phyloP scores from a whole-genome alignment of 2,329 filamentous ascomycete species.

The Stagonosporopsis cucurbitacearum region DNA sequence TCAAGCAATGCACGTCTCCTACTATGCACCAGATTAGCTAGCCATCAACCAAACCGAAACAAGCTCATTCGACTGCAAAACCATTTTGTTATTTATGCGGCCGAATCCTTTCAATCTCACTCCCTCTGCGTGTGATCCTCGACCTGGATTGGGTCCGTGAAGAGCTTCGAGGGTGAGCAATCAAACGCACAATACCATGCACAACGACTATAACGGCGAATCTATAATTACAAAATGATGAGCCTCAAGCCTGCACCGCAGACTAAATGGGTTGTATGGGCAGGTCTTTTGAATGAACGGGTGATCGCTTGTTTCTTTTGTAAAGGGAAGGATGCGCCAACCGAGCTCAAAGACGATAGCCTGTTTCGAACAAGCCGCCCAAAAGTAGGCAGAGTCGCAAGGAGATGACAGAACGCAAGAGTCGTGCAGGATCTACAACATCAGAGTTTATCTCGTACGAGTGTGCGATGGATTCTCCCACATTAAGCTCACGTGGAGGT shows the following conservation, averaged over 20 bases:
- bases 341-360: not conserved
- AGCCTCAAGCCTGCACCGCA: not conserved
- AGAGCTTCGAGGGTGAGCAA: not conserved
- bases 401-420: not conserved
- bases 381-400: not conserved
- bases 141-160: not conserved
- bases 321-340: not conserved
- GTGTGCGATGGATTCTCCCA: not conserved
- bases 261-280: not conserved
- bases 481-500: not conserved
- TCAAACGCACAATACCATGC: not conserved
- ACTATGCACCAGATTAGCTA: not conserved
- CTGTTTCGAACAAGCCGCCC: slow-evolving; percentile 7
- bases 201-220: slow-evolving; percentile 8
- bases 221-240: not conserved
- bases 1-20: not conserved
- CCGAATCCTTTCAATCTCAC: not conserved
- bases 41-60: not conserved
- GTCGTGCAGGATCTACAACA: not conserved
- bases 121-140: not conserved
- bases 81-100: not conserved
- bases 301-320: slow-evolving; percentile 12
- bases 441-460: not conserved
- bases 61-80: not conserved
- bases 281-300: not conserved